A percentile compares a stretch with the other conserved stretches of the same genome.
phyloP scores from a whole-genome alignment of 768 basidiomycete genomes.

The Xerocomellus amylosporus region DNA sequence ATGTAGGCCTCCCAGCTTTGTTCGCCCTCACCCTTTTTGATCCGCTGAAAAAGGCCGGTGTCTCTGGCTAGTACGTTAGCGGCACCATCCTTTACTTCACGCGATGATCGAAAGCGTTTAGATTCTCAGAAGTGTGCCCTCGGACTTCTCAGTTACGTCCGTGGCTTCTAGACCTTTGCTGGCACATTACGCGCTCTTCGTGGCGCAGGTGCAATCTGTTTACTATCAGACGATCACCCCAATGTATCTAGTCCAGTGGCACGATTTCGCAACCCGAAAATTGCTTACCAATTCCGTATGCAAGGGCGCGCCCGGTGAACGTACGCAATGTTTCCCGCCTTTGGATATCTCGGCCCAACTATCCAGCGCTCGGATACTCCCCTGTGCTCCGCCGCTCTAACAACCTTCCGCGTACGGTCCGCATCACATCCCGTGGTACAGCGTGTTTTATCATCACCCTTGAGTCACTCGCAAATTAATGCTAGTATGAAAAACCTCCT shows the following conservation, averaged over 20 bases:
- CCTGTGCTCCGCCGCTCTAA: slow-evolving; percentile 24
- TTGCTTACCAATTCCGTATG: slow-evolving; percentile 15
- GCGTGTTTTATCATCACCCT: slow-evolving; percentile 6
- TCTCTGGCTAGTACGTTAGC: slow-evolving; percentile 15
- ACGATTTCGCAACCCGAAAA: slow-evolving; percentile 13
- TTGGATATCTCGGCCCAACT: slow-evolving; percentile 19
- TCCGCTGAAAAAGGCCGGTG: slow-evolving; percentile 17
- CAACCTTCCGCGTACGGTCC: slow-evolving; percentile 17
- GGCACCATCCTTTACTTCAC: slow-evolving; percentile 17
- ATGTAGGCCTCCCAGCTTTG: slow-evolving; percentile 12
- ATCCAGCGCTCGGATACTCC: slow-evolving; percentile 15
- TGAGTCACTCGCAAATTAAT: slow-evolving; percentile 11
- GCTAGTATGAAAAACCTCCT: slow-evolving; percentile 12
- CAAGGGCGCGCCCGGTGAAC: slow-evolving; percentile 16
- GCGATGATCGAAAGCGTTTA: slow-evolving; percentile 25
- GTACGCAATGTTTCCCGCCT: slow-evolving; percentile 20
- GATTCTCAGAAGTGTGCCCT: slow-evolving; percentile 33
- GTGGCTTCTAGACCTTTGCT: slow-evolving; percentile 30
- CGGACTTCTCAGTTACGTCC: slow-evolving; percentile 35
- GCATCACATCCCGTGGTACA: slow-evolving; percentile 16
- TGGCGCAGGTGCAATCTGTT: slow-evolving; percentile 25
- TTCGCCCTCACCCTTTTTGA: slow-evolving; percentile 15
- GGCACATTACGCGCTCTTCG: slow-evolving; percentile 25
- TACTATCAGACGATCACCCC: slow-evolving; percentile 24
- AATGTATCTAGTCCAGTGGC: slow-evolving; percentile 6